Percentiles rank a stretch among this genome's conserved stretches.
These are phyloP conservation scores for Ceratopteris richardii DNA, from an alignment of 75 land plant genomes.

Conservation along the genomic window DNA sequence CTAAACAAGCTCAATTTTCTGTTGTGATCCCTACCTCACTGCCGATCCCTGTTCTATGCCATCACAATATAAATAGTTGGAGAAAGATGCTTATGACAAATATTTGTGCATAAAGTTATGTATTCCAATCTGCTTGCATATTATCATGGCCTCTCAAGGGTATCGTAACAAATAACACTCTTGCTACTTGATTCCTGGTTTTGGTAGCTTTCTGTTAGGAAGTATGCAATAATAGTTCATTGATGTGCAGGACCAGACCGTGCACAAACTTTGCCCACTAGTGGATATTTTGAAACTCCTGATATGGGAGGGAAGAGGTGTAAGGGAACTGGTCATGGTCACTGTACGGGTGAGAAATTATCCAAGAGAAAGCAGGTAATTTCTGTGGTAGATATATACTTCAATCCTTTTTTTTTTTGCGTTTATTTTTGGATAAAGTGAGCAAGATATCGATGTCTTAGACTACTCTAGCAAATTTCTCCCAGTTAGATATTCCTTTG, in stretches of 20 bases:
- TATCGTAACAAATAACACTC: too few relatives aligned
- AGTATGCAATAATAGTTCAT: too few relatives aligned
- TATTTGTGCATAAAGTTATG: too few relatives aligned
- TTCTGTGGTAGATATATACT: background rate
- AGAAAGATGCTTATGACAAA: too few relatives aligned
- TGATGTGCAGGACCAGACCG: background rate
- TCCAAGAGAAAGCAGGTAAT: slow-evolving; percentile 4
- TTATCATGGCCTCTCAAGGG: too few relatives aligned
- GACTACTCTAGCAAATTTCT: background rate
- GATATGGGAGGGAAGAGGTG: background rate
- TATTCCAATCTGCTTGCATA: too few relatives aligned
- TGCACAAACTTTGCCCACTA: slow-evolving; percentile 4
- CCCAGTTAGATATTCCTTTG: background rate
- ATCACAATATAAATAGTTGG: too few relatives aligned
- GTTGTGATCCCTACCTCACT: too few relatives aligned
- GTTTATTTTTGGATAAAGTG: background rate
- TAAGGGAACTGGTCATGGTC: background rate
- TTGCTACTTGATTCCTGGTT: too few relatives aligned
- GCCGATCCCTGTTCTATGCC: too few relatives aligned
- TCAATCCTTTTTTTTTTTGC: background rate
- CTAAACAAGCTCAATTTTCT: too few relatives aligned
- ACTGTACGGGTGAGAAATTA: background rate
- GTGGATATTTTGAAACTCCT: background rate
- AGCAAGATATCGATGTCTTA: background rate
- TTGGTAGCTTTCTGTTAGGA: too few relatives aligned